Base-by-base conservation (phyloP, 2,329 filamentous ascomycete genomes). In the Fusarium domesticum region DNA sequence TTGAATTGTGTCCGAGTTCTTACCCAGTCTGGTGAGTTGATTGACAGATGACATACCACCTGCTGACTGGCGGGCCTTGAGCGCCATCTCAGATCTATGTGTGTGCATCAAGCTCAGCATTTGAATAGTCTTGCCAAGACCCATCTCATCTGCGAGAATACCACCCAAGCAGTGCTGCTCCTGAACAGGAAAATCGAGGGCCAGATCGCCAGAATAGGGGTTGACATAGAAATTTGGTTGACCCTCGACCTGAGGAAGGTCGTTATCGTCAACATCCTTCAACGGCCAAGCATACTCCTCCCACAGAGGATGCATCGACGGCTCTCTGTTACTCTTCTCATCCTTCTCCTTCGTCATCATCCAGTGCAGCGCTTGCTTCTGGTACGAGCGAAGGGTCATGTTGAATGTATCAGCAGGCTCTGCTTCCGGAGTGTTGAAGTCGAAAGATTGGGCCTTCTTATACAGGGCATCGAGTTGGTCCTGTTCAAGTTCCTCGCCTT, bases 71-170 rank as follows among this genome's bases (percentile, higher is more conserved):
- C 70, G 68, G 16, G 69, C 63, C 18, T 65, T 60, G 12, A 66
- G 59, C 4, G 73, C 70, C 12, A 73, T 62, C 17, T 84, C 75
- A 4, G 82, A 84, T 50, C 80, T 82, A 63, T 97, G 88, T 0
- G 88, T 81, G 64, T 98, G 93, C 5, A 98, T 80, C 38, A 98
- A 72, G 67, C 89, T 93, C 50, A 98, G 80, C 90, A 98, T 97
- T 63, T 98, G 92, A 41, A 98, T 97, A 0, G 93, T 98, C 71
- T 98, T 98, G 25, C 93, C 93, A 2, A 98, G 74, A 36, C 93
- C 93, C 93, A 98, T 98, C 68, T 97, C 87, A 60, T 98, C 93
- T 7, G 93, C 93, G 33, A 98, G 72, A 45, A 98, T 88, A 6
- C 93, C 93, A 35, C 93, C 93, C 0, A 96, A 74, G 56, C 93